A percentile compares a stretch with the other conserved stretches of the same genome.
phyloP scores from a whole-genome alignment of 1,284 basidiomycete species.

The Leccinum subrobustum region DNA sequence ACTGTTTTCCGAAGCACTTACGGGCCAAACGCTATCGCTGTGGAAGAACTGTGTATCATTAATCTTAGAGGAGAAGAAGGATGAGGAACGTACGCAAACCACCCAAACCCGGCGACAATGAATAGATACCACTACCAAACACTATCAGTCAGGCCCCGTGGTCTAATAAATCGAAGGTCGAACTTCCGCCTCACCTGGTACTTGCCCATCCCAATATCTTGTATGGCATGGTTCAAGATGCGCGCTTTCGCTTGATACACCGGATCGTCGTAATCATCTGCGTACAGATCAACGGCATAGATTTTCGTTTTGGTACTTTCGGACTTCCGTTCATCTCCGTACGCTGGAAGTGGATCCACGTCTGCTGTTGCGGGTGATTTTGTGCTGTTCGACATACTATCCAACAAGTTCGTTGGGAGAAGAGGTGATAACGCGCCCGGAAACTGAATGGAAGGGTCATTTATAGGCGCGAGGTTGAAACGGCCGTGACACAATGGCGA shows the following conservation, averaged over 20 bases:
- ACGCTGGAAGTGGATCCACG: neutral
- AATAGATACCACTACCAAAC: slow-evolving; percentile 52
- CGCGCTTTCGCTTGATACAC: slow-evolving; percentile 56
- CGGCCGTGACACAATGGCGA: no score
- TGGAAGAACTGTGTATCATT: neutral
- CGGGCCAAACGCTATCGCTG: slow-evolving; percentile 51
- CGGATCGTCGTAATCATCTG: slow-evolving; percentile 49
- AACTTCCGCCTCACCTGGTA: slow-evolving; percentile 52
- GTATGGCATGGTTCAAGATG: slow-evolving; percentile 56
- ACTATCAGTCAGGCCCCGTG: neutral
- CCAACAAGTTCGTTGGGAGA: neutral
- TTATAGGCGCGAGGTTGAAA: neutral
- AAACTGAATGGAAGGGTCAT: neutral
- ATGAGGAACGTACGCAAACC: slow-evolving; percentile 57
- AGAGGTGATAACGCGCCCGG: neutral
- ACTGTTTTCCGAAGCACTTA: slow-evolving; percentile 24
- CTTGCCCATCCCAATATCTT: slow-evolving; percentile 65
- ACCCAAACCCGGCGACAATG: slow-evolving; percentile 64
- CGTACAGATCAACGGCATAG: slow-evolving; percentile 33
- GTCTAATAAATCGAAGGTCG: neutral
- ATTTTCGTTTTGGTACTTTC: neutral
- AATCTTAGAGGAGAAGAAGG: neutral
- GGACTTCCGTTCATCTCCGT: neutral
- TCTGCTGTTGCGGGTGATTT: neutral
- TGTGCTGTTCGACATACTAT: neutral